These are phyloP conservation scores for Gossypium laxum DNA, from an alignment of 441 rosid genomes.

Conservation along the genomic window DNA sequence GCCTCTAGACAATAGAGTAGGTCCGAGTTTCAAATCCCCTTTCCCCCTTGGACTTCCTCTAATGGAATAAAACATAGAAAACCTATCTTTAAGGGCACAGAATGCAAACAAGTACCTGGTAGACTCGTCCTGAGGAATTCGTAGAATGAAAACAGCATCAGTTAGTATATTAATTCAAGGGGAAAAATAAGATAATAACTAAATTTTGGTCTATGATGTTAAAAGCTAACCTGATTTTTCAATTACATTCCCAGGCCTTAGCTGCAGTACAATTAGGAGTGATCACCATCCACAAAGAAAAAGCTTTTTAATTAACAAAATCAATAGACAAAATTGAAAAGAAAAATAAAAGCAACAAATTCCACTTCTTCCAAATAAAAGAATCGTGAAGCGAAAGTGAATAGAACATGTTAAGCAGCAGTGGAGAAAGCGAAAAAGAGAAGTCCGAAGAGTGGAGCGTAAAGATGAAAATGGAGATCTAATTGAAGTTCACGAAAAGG, in stretches of 20 bases:
- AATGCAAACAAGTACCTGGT: constrained; percentile 37
- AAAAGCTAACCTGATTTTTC: constrained; percentile 59
- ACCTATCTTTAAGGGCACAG: not conserved
- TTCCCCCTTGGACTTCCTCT: not conserved
- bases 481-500: not conserved
- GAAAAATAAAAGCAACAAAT: not conserved
- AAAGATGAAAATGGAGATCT: not conserved
- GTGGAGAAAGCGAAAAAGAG: not conserved
- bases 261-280: constrained; percentile 31
- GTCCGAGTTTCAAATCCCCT: not conserved
- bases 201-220: not conserved
- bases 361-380: not conserved
- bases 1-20: not conserved
- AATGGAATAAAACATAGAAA: not conserved
- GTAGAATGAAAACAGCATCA: not conserved
- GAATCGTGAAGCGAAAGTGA: not conserved
- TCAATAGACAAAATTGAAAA: not conserved
- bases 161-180: not conserved
- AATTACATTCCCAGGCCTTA: constrained; percentile 73
- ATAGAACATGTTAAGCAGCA: not conserved
- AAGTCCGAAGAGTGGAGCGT: not conserved
- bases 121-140: constrained; percentile 51
- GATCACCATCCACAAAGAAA: not conserved
- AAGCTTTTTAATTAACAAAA: not conserved
- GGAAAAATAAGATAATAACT: not conserved